These are phyloP conservation scores for Reticulascus tulasneorum DNA, from an alignment of 2,329 filamentous ascomycete species.

Conservation along the genomic window DNA sequence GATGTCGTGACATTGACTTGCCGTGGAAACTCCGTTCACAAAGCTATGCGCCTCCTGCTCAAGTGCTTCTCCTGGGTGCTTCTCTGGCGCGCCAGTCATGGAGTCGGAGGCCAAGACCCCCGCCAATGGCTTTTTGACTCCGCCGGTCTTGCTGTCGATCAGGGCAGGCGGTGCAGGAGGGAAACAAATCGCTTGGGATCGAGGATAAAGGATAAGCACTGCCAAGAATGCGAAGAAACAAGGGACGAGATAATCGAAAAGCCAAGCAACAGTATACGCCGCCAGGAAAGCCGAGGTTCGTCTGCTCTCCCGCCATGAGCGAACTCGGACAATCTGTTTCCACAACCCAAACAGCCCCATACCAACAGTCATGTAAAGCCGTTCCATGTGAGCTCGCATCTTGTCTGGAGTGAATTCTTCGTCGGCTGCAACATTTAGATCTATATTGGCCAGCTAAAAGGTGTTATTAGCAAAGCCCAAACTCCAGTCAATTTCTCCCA, in stretches of 20 bases:
- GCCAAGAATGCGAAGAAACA: conserved; percentile 56
- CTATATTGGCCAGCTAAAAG: conserved; percentile 57
- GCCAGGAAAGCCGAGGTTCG: conserved; percentile 61
- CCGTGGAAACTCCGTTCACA: conserved; percentile 63
- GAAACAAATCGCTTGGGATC: conserved; percentile 61
- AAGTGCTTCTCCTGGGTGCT: conserved; percentile 77
- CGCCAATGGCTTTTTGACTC: conserved; percentile 71
- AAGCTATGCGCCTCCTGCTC: conserved; percentile 81
- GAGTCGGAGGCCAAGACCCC: conserved; percentile 74
- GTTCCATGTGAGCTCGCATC: conserved; percentile 70
- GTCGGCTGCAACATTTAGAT: conserved; percentile 76
- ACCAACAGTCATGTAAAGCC: conserved; percentile 76
- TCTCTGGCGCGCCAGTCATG: conserved; percentile 76
- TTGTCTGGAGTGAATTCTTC: conserved; percentile 86
- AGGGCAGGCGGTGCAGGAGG: conserved; percentile 74
- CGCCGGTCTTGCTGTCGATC: conserved; percentile 65
- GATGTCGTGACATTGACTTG: no score
- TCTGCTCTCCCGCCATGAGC: conserved; percentile 75
- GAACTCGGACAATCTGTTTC: conserved; percentile 72
- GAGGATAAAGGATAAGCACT: conserved; percentile 62
- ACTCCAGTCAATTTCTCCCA: no score
- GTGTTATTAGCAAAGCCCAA: conserved; percentile 47
- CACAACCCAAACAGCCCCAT: conserved; percentile 61
- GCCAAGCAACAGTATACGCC: conserved; percentile 63
- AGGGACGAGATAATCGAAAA: conserved; percentile 65